These are phyloP conservation scores for Cystobasidiaceae sp. DNA, from an alignment of 1,284 basidiomycete genomes.

Conservation along the genomic window DNA sequence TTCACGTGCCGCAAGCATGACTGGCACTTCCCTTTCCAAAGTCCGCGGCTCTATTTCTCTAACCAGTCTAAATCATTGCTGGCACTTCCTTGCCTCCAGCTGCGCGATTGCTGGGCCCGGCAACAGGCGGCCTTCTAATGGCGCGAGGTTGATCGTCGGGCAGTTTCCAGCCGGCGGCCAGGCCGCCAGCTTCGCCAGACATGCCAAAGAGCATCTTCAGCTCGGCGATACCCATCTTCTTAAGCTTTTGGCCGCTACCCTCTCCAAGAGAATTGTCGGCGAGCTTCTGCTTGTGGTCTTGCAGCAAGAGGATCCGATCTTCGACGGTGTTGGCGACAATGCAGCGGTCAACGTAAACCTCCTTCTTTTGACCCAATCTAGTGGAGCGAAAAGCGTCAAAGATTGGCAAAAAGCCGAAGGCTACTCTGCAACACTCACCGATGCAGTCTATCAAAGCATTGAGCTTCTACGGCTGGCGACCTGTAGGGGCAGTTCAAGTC, in stretches of 20 bases:
- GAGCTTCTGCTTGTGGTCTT: constrained; percentile 40
- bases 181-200: neutral
- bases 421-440: constrained; percentile 5
- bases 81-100: too few species aligned
- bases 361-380: constrained; percentile 58
- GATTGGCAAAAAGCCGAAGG: neutral
- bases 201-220: constrained; percentile 26
- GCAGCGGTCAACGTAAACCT: constrained; percentile 31
- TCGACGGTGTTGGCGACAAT: constrained; percentile 48
- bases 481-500: constrained; percentile 40
- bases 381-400: too few species aligned
- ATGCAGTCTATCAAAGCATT: constrained; percentile 63
- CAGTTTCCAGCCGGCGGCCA: neutral
- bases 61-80: too few species aligned
- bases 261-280: constrained; percentile 37
- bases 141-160: too few species aligned
- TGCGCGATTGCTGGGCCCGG: too few species aligned
- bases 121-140: too few species aligned
- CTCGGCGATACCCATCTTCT: constrained; percentile 32
- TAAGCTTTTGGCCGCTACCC: constrained; percentile 33
- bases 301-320: constrained; percentile 47
- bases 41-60: too few species aligned
- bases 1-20: too few species aligned
- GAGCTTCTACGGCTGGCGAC: constrained; percentile 62
- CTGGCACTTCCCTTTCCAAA: too few species aligned